phyloP scores from a whole-genome alignment of 1,284 basidiomycete species.

The Quambalaria eucalypti region DNA sequence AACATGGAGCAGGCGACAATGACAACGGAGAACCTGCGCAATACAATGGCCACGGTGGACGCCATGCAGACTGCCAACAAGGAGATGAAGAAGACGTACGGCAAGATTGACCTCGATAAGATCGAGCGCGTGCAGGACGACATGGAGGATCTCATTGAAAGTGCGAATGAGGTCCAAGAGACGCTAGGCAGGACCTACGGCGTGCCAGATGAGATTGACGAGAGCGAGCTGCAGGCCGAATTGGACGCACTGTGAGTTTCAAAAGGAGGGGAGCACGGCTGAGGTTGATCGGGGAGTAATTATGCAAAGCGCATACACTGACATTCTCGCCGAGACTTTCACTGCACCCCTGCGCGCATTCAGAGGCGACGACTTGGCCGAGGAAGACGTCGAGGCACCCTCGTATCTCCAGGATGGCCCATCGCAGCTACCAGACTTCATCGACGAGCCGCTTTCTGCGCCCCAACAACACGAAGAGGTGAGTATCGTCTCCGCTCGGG shows the following conservation, averaged over 20 bases:
- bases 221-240: constrained; percentile 91
- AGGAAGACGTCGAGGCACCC: constrained; percentile 62
- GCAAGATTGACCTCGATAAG: constrained; percentile 94
- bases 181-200: constrained; percentile 84
- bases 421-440: constrained; percentile 33
- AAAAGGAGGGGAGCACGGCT: background rate
- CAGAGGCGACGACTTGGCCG: constrained; percentile 61
- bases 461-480: background rate
- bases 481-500: background rate
- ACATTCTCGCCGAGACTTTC: too few relatives aligned
- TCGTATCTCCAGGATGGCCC: constrained; percentile 30
- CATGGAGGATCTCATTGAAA: constrained; percentile 95
- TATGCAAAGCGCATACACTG: too few relatives aligned
- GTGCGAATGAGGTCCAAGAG: constrained; percentile 96
- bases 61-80: constrained; percentile 97
- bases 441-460: constrained; percentile 19
- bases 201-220: constrained; percentile 94
- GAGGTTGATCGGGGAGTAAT: too few relatives aligned
- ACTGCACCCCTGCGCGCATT: background rate
- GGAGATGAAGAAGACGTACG: constrained; percentile 92
- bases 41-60: constrained; percentile 99
- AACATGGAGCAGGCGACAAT: constrained; percentile 97
- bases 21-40: constrained; percentile 91
- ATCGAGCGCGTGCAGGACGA: constrained; percentile 66
- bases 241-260: constrained; percentile 31